These are phyloP conservation scores for Endocarpon pusillum DNA, from an alignment of 495 filamentous ascomycete species.

Conservation along the genomic window DNA sequence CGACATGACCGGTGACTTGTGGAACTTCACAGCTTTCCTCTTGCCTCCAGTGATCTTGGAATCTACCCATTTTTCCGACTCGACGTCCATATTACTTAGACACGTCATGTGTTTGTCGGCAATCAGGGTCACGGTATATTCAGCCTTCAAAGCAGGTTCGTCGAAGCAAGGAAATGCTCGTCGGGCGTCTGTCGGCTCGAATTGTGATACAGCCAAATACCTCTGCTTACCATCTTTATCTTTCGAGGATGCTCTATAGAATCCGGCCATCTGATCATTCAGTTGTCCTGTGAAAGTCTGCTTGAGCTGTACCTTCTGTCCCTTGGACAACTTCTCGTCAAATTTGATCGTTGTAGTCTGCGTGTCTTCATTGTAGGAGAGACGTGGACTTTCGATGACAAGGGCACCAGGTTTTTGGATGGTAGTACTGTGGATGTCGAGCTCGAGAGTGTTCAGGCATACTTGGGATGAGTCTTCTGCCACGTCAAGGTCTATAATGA, in stretches of 20 bases:
- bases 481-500: slow-evolving; percentile 62
- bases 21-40: slow-evolving; percentile 50
- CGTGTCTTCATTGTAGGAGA: slow-evolving; percentile 37
- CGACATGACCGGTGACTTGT: slow-evolving; percentile 48
- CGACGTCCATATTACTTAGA: slow-evolving; percentile 54
- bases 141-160: slow-evolving; percentile 51
- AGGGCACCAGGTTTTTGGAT: slow-evolving; percentile 32
- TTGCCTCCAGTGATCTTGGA: slow-evolving; percentile 28
- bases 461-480: slow-evolving; percentile 71
- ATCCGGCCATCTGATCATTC: slow-evolving; percentile 53
- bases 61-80: slow-evolving; percentile 35
- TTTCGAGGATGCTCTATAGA: slow-evolving; percentile 52
- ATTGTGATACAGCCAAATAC: slow-evolving; percentile 47
- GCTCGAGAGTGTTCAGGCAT: slow-evolving; percentile 70
- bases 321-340: slow-evolving; percentile 35
- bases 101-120: slow-evolving; percentile 45
- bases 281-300: slow-evolving; percentile 42
- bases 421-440: slow-evolving; percentile 64
- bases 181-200: slow-evolving; percentile 49
- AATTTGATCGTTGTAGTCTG: slow-evolving; percentile 47
- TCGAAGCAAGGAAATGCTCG: slow-evolving; percentile 56
- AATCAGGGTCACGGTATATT: slow-evolving; percentile 46
- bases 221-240: slow-evolving; percentile 33
- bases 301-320: slow-evolving; percentile 40
- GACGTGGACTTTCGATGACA: slow-evolving; percentile 32